Percentiles rank a stretch among this genome's conserved stretches.
Conservation (phyloP, 2,329 filamentous ascomycete species). For the Zalaria sp. region DNA sequence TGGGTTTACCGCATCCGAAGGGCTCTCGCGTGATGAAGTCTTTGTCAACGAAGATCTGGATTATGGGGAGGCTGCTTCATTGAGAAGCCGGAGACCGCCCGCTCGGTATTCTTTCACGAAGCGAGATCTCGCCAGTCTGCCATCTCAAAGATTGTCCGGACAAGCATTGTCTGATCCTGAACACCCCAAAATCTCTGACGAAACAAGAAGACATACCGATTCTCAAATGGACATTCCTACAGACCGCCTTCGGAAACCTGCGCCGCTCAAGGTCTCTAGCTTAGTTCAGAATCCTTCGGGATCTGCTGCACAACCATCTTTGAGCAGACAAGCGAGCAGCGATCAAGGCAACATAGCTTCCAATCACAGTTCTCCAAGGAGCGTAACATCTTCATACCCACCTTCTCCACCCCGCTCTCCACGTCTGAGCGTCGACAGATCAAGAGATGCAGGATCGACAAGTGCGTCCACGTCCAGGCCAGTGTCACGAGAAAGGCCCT, state of each 20-base stretch:
- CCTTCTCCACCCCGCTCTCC: constrained; percentile 5
- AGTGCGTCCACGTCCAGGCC: constrained; percentile 5
- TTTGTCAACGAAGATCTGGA: constrained; percentile 20
- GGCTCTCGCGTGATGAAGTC: constrained; percentile 7
- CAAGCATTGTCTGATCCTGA: too few species aligned
- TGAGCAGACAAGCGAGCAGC: not conserved
- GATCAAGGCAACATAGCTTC: not conserved
- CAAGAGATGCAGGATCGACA: constrained; percentile 1
- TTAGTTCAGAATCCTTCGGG: not conserved
- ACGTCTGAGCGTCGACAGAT: constrained; percentile 4
- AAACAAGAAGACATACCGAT: too few species aligned
- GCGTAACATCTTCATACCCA: constrained; percentile 3
- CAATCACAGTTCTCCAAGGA: not conserved
- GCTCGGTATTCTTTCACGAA: constrained; percentile 23
- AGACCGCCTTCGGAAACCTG: not conserved
- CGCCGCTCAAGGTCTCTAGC: constrained; percentile 3
- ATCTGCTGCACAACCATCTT: too few species aligned
- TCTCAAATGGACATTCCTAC: too few species aligned
- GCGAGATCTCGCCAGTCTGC: too few species aligned
- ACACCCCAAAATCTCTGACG: too few species aligned
- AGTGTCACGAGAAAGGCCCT: constrained; percentile 2
- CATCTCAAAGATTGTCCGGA: too few species aligned
- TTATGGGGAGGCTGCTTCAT: constrained; percentile 13
- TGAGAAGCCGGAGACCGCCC: constrained; percentile 19
- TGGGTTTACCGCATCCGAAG: not conserved